Conservation (phyloP, 371 early-diverging fungal species). For the Fennellomyces sp. region DNA sequence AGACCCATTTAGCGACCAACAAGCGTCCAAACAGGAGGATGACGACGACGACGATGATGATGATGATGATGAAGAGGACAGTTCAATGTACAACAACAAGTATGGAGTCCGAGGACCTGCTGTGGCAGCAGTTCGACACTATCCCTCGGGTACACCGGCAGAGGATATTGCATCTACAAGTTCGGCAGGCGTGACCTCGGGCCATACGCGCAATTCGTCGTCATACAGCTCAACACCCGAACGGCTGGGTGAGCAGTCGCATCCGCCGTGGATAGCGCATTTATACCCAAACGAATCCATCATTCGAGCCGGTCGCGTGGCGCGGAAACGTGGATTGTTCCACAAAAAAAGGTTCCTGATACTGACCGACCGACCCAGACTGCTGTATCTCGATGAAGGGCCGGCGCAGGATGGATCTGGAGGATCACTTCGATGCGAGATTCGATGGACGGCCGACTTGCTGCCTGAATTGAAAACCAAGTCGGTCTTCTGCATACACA, state of each 20-base stretch:
- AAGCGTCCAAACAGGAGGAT: neutral
- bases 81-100: neutral
- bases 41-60: constrained; percentile 4
- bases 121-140: neutral
- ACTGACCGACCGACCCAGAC: constrained; percentile 71
- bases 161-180: neutral
- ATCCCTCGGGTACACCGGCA: neutral
- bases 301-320: constrained; percentile 59
- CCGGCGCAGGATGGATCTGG: constrained; percentile 37
- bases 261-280: constrained; percentile 45
- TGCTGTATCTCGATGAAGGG: constrained; percentile 70
- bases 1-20: constrained; percentile 14
- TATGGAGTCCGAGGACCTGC: constrained; percentile 1
- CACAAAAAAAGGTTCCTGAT: constrained; percentile 66
- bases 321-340: constrained; percentile 63
- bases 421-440: constrained; percentile 52
- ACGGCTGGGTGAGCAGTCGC: constrained; percentile 27
- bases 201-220: constrained; percentile 2
- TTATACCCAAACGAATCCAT: constrained; percentile 68
- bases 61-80: neutral
- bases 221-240: constrained; percentile 19
- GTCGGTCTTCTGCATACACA: constrained; percentile 65
- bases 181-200: neutral
- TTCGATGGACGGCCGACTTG: constrained; percentile 54
- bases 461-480: constrained; percentile 61